A percentile compares a stretch with the other conserved stretches of the same genome.
Evolutionary conservation across 495 filamentous ascomycete species (phyloP).

Genomic region (Wilcoxina mikolae): DNA sequence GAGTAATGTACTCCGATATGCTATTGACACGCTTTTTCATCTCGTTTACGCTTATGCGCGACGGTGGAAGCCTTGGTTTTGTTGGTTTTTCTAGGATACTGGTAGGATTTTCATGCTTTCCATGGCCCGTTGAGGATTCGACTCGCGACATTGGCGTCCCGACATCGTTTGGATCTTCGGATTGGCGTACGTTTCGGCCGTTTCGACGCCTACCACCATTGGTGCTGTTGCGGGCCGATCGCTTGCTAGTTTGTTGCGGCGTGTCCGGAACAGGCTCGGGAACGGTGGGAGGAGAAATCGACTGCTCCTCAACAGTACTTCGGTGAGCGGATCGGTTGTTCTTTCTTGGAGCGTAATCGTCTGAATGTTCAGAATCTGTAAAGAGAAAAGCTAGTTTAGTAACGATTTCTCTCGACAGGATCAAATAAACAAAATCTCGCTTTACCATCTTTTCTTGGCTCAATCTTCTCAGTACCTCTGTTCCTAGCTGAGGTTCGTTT

Average conservation of each 20-base stretch:
- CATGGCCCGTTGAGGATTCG: constrained; percentile 20
- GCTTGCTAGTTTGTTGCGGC: constrained; percentile 26
- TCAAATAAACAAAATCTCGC: constrained; percentile 6
- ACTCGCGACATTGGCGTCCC: constrained; percentile 29
- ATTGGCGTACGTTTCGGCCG: constrained; percentile 26
- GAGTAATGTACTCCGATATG: constrained; percentile 79
- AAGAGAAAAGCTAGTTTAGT: constrained; percentile 6
- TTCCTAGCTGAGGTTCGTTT: constrained; percentile 28
- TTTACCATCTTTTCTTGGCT: constrained; percentile 28
- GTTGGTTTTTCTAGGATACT: constrained; percentile 27
- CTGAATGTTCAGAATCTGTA: constrained; percentile 28
- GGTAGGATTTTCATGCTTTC: constrained; percentile 21
- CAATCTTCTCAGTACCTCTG: constrained; percentile 24
- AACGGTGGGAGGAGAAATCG: constrained; percentile 13
- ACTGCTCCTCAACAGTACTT: constrained; percentile 15
- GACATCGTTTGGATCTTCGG: constrained; percentile 31
- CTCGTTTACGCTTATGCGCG: constrained; percentile 71
- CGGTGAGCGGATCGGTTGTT: constrained; percentile 19
- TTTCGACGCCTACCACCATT: constrained; percentile 26
- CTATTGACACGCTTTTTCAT: constrained; percentile 73
- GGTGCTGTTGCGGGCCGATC: constrained; percentile 33
- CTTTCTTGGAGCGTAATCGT: constrained; percentile 26
- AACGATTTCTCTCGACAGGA: background rate
- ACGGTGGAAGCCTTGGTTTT: constrained; percentile 27
- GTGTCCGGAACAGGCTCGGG: constrained; percentile 19